These are phyloP conservation scores for Yarrowia divulgata DNA, from an alignment of 805 yeast genomes.

Conservation along the genomic window DNA sequence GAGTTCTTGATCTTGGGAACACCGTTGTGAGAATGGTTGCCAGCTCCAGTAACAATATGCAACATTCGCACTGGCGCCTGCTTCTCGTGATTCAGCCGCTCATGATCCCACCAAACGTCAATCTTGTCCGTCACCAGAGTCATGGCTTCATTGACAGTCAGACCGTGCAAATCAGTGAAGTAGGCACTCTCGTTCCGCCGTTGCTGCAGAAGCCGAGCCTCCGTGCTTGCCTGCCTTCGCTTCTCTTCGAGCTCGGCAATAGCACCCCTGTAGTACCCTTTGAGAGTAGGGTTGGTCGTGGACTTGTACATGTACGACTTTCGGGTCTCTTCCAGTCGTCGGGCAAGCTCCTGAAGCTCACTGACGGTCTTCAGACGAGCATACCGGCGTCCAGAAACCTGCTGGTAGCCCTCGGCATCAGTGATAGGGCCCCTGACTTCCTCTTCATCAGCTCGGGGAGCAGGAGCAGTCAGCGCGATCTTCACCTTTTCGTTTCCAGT, in stretches of 20 bases:
- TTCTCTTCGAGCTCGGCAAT: slow-evolving; percentile 28
- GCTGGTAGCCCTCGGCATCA: slow-evolving; percentile 18
- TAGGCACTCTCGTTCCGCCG: background rate
- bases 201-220: slow-evolving; percentile 14
- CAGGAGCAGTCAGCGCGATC: slow-evolving; percentile 24
- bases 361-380: slow-evolving; percentile 25
- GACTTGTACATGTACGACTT: slow-evolving; percentile 21
- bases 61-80: background rate
- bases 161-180: slow-evolving; percentile 26
- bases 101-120: slow-evolving; percentile 18
- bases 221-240: slow-evolving; percentile 20
- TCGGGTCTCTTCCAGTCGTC: slow-evolving; percentile 13
- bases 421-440: slow-evolving; percentile 9
- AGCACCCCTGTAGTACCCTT: slow-evolving; percentile 27
- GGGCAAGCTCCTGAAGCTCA: slow-evolving; percentile 25
- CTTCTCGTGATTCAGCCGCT: slow-evolving; percentile 6
- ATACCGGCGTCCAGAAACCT: slow-evolving; percentile 3
- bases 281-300: slow-evolving; percentile 10
- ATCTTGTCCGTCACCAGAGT: background rate
- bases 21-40: slow-evolving; percentile 41
- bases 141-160: slow-evolving; percentile 35
- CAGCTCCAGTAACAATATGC: slow-evolving; percentile 42
- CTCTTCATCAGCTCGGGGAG: slow-evolving; percentile 3
- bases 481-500: slow-evolving; percentile 17
- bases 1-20: slow-evolving; percentile 42